Base-by-base conservation (phyloP, 208 protist genomes). In the Paratrypanosoma confusum region DNA sequence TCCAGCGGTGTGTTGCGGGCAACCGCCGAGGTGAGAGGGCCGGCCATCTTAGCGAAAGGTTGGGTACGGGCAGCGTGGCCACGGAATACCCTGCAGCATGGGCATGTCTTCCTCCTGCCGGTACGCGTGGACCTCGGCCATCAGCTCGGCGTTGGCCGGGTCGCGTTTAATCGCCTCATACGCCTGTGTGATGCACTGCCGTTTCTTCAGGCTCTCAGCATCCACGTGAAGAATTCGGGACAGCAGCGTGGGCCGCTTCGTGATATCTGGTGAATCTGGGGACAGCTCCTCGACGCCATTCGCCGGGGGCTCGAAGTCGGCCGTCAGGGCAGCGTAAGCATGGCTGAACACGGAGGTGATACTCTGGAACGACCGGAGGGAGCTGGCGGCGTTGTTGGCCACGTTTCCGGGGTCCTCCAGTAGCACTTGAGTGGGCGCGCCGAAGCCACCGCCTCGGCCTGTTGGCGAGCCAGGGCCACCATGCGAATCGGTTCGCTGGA, bases 301-400 rank as follows among this genome's bases (percentile, higher is more conserved):
- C 0, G 39, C 28, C 16, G 29, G 28, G 26, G n/a, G 5, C 11
- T 39, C 45, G 43, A 69, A 48, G 41, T 76, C 60, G 0, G 51
- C 62, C 20, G 81, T 85, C 13, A 90, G 53, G 17, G 78, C 73
- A 14, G 49, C 37, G 50, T 88, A 93, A 1, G 78, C 75, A 44
- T 82, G 61, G 0, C 54, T 26, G 50, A 90, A 93, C 28, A 81
- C 46, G 11, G 75, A 82, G 16, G 59, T 39, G 10, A 93, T 71
- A 14, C 65, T 60, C 39, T 82, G 59, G 26, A 82, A 80, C 38
- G 63, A 57, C 7, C 84, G 77, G 45, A 89, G 46, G 29, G 81
- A 90, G 52, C 75, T 83, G 13, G 78, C 77, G 1, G 76, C 78
- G 60, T 93, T 93, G 65, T 90, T 88, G 13, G 57, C 24, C n/a